Evolutionary conservation across 2,329 filamentous ascomycete genomes (phyloP).

Genomic region (Didymella keratinophila): DNA sequence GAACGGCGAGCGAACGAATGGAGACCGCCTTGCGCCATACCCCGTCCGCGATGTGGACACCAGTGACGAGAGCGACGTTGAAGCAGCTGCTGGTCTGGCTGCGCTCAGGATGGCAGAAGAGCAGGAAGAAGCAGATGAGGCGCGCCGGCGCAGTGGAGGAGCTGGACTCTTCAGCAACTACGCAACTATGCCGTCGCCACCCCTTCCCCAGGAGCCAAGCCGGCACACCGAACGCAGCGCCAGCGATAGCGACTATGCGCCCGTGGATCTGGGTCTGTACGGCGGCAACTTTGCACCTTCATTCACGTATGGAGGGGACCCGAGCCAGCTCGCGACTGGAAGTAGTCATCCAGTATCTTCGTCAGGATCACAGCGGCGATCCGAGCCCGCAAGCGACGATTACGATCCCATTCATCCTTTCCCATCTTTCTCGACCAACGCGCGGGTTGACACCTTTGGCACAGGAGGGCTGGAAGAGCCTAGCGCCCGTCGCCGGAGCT

Average conservation of each 20-base stretch:
- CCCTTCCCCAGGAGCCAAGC: slow-evolving; percentile 49
- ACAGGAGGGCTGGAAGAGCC: slow-evolving; percentile 89
- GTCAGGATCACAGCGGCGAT: slow-evolving; percentile 56
- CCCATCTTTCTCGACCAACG: slow-evolving; percentile 64
- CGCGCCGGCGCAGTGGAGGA: slow-evolving; percentile 66
- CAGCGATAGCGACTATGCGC: slow-evolving; percentile 74
- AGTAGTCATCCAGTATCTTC: slow-evolving; percentile 53
- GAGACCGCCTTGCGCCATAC: slow-evolving; percentile 53
- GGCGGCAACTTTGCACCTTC: slow-evolving; percentile 74
- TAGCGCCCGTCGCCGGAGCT: slow-evolving; percentile 76
- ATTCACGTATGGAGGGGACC: slow-evolving; percentile 67
- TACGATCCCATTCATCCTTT: slow-evolving; percentile 65
- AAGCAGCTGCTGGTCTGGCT: slow-evolving; percentile 82
- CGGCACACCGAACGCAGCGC: slow-evolving; percentile 34
- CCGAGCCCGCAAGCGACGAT: slow-evolving; percentile 53
- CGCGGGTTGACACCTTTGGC: slow-evolving; percentile 83
- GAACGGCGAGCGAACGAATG: slow-evolving; percentile 57
- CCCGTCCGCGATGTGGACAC: slow-evolving; percentile 39
- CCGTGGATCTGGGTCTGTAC: slow-evolving; percentile 75
- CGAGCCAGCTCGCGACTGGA: slow-evolving; percentile 50
- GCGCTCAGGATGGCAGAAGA: slow-evolving; percentile 86
- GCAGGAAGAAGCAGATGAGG: slow-evolving; percentile 69
- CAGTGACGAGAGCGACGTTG: slow-evolving; percentile 82
- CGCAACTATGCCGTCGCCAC: slow-evolving; percentile 51
- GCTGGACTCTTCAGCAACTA: slow-evolving; percentile 60